Evolutionary conservation across 2,329 filamentous ascomycete species (phyloP), one percentile per base, ranked within the genome.

Genomic region (Plenodomus biglobosus): DNA sequence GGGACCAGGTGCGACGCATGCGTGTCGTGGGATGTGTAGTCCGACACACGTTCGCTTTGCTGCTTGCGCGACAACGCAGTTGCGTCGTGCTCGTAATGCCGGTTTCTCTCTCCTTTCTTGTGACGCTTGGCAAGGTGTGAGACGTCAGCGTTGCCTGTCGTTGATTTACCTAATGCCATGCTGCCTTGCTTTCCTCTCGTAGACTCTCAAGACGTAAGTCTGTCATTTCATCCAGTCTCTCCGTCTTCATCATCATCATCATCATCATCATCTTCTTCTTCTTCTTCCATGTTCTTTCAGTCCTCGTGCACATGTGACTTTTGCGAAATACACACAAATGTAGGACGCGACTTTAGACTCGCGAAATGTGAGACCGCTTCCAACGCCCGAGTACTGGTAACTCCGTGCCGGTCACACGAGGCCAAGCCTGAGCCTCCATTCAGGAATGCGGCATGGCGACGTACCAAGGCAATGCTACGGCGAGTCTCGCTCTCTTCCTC

Each of bases 1-100:
- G 64, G 65, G 49, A 65, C 44, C 54, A 48, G 41, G 52, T 58
- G 50, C 49, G 40, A 52, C 36, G 35, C 13, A 17, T 32, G 27
- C 27, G 11, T 32, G 27, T 43, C 40, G 36, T 41, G 40, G 43
- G 46, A 20, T 27, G 8, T 17, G 19, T 40, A 38, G 46, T 32
- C 37, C 21, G 18, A 39, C 35, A 30, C 27, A 10, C 11, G 15
- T 21, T 30, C 32, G 20, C 18, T 38, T 15, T 17, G 21, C 16
- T 32, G 18, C 30, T 38, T 20, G 42, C 42, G 39, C 17, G 16
- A 44, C 24, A n/a, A 22, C 27, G 15, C 42, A 44, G 42, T 35
- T 44, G 42, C 42, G 42, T 44, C 11, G 16, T 32, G 15, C 18
- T 39, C 38, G n/a, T 37, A 37, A 24, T 21, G 27, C 20, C 34